Percentiles rank a stretch among this genome's conserved stretches.
Evolutionary conservation across 495 filamentous ascomycete species (phyloP).

Genomic region (Neurospora sp.): DNA sequence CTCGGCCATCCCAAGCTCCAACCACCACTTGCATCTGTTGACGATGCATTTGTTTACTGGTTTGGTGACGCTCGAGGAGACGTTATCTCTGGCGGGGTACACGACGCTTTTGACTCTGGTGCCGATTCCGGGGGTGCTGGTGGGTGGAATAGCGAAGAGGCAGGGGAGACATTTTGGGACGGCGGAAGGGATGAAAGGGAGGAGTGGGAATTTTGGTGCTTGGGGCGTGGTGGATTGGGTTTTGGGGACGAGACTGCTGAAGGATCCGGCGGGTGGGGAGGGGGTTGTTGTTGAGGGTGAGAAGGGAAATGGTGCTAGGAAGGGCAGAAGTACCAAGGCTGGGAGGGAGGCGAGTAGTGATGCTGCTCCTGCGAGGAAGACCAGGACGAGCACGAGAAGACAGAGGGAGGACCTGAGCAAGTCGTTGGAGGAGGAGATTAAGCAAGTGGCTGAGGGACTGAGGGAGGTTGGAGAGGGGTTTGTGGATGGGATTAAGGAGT

Average conservation of each 20-base stretch:
- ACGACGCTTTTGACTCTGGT: conserved; percentile 21
- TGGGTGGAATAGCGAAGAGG: conserved; percentile 64
- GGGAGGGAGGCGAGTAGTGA: no score
- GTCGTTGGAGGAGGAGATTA: background rate
- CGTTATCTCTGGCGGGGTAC: conserved; percentile 70
- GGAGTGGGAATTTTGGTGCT: conserved; percentile 59
- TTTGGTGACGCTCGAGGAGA: conserved; percentile 67
- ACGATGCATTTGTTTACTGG: conserved; percentile 63
- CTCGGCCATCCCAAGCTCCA: conserved; percentile 29
- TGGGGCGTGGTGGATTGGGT: conserved; percentile 74
- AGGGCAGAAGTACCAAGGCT: conserved; percentile 29
- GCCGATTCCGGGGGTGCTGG: conserved; percentile 57
- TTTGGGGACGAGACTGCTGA: conserved; percentile 50
- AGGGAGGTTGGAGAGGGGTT: background rate
- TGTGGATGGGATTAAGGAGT: background rate
- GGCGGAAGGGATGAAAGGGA: conserved; percentile 15
- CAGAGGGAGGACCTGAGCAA: conserved; percentile 1
- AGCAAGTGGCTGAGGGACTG: background rate
- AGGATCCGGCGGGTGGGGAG: background rate
- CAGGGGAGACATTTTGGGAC: conserved; percentile 57
- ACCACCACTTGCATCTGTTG: conserved; percentile 66
- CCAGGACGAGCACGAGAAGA: conserved; percentile 21
- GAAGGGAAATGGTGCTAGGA: conserved; percentile 47
- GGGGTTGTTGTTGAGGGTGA: conserved; percentile 47
- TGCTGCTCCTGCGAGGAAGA: conserved; percentile 23